Evolutionary conservation across 2,329 filamentous ascomycete genomes (phyloP).

Genomic region (Aureobasidium melanogenum): DNA sequence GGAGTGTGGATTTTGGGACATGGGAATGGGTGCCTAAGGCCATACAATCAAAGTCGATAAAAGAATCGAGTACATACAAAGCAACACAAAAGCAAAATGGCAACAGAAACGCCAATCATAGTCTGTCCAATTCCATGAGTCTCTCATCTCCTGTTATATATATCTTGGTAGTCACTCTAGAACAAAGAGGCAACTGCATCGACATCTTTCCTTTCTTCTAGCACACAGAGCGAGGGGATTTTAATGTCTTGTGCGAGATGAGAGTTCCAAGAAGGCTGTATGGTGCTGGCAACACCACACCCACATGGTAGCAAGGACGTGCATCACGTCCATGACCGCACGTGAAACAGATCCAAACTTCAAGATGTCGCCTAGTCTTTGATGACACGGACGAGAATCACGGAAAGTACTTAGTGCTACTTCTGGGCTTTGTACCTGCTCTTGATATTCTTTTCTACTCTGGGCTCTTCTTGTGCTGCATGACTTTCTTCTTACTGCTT

Average conservation of each 20-base stretch:
- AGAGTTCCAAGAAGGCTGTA: neutral
- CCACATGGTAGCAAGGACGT: neutral
- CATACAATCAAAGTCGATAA: neutral
- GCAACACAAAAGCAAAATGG: neutral
- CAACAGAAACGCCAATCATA: neutral
- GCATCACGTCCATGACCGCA: neutral
- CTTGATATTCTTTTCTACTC: neutral
- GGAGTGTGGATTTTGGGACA: slow-evolving; percentile 69
- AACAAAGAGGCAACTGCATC: neutral
- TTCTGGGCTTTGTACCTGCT: neutral
- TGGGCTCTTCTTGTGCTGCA: neutral
- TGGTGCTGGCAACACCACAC: neutral
- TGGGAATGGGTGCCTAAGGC: slow-evolving; percentile 39
- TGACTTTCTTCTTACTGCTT: neutral
- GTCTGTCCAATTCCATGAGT: too few species aligned
- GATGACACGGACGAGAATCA: neutral
- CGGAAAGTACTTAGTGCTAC: neutral
- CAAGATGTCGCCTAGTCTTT: neutral
- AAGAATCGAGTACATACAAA: neutral
- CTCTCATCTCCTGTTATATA: neutral
- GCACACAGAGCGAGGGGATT: neutral
- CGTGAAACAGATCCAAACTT: neutral
- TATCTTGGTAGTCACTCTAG: neutral
- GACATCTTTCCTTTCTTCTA: neutral
- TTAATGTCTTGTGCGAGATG: neutral